Base-by-base conservation (phyloP, 1,139 yeast genomes). In the Yamadazyma conglobata region DNA sequence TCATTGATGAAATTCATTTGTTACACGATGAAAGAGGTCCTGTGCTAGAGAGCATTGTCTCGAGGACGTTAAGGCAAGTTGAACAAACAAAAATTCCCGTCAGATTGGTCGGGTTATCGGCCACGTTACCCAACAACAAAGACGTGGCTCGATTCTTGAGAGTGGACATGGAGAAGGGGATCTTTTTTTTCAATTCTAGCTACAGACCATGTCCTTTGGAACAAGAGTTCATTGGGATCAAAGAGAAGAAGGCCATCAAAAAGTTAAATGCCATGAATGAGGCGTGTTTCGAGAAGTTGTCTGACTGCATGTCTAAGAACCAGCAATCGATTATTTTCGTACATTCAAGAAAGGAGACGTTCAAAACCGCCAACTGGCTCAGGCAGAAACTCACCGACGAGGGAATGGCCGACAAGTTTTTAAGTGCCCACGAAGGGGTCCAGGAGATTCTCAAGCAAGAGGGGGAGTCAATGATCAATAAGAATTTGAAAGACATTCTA, bases 11-110 rank as follows among this genome's bases (percentile, higher is more conserved):
- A 57, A 83, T 91, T 39, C 98, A 91, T 64, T 65, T 91, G 35
- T 66, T 91, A 45, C 96, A 91, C 52, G 98, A 91, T 50, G 88
- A 82, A 44, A 77, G 98, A 64, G 98, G 98, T 4, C 96, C 97
- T 0, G 97, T 89, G 0, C 51, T 91, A 32, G 98, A 91, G 52
- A 78, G 84, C 48, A 80, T 91, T 30, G 91, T 91, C 3, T 77
- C 95, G 4, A 69, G 98, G 47, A 73, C 86, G 0, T 48, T 79
- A 20, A 59, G 86, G 38, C 64, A 65, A 27, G 53, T 58, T 2
- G 73, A 70, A 32, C 57, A 62, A 5, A 46, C 68, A 48, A 38
- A 58, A 43, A 69, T 70, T 6, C 58, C 64, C 4, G 77, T 78
- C 1, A 66, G 98, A 38, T 56, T 91, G 9, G 79, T 91, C 9